Conservation (phyloP, 2,329 filamentous ascomycete species). For the Capronia americana region DNA sequence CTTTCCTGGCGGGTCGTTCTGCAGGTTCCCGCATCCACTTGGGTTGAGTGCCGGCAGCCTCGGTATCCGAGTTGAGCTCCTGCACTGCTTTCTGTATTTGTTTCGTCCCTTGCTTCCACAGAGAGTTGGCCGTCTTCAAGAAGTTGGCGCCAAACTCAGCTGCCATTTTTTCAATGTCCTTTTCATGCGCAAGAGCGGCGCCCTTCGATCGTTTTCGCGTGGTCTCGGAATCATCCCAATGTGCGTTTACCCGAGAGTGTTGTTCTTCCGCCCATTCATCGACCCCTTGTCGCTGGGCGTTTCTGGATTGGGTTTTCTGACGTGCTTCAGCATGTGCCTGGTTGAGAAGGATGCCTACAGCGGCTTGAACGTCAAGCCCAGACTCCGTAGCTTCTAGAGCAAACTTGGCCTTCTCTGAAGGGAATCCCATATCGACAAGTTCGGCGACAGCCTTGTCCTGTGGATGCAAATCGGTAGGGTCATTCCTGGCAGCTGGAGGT, state of each 20-base stretch:
- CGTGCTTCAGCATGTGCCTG: slow-evolving; percentile 86
- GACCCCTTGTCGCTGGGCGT: slow-evolving; percentile 22
- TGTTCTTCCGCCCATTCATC: slow-evolving; percentile 60
- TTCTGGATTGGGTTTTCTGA: slow-evolving; percentile 60
- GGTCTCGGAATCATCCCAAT: slow-evolving; percentile 15
- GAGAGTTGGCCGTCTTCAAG: slow-evolving; percentile 90
- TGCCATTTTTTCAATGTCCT: slow-evolving; percentile 79
- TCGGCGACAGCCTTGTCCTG: slow-evolving; percentile 84
- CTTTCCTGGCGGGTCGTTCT: slow-evolving; percentile 40
- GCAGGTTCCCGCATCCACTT: slow-evolving; percentile 93
- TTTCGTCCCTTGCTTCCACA: slow-evolving; percentile 95
- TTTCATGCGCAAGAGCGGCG: slow-evolving; percentile 60
- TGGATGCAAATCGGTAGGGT: slow-evolving; percentile 51
- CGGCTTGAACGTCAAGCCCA: slow-evolving; percentile 80
- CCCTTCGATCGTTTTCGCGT: slow-evolving; percentile 41
- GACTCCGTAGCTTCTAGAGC: slow-evolving; percentile 81
- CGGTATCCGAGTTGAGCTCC: slow-evolving; percentile 73
- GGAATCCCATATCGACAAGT: slow-evolving; percentile 93
- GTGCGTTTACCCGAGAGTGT: slow-evolving; percentile 37
- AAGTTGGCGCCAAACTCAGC: slow-evolving; percentile 81
- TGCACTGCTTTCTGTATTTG: slow-evolving; percentile 90
- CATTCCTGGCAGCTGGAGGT: slow-evolving; percentile 33
- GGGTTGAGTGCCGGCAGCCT: slow-evolving; percentile 83
- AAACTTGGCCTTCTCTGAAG: slow-evolving; percentile 78
- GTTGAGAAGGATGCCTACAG: slow-evolving; percentile 87